Base-by-base conservation (phyloP, 495 filamentous ascomycete genomes). In the Aspergillus incahuasiensis region DNA sequence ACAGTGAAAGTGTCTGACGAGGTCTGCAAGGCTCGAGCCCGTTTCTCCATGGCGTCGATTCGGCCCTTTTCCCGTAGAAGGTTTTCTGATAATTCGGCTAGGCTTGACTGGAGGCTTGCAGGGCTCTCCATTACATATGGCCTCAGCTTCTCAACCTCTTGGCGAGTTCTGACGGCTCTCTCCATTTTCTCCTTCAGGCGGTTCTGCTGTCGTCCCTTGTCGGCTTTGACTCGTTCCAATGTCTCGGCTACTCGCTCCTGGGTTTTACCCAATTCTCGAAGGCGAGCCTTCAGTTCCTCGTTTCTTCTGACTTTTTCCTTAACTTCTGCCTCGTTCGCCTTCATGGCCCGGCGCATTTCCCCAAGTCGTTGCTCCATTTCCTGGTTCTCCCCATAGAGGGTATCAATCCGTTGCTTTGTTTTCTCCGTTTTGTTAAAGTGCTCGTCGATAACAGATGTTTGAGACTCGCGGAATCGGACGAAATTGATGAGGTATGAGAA, bases 401-500 rank as follows among this genome's bases (percentile, higher is more conserved):
- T 78, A 71, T 96, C 91, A 64, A 97, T 95, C 57, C 85, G 83
- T 51, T 84, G 73, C 71, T 95, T 96, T 0, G 88, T 90, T 55
- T 79, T 82, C 68, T 97, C 91, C 16, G 88, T 80, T 61, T 88
- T 89, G 75, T 95, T 91, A 74, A 91, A 92, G 69, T 97, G 89
- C 66, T 92, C 86, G 60, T 94, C 90, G 45, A 97, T 96, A 2
- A 90, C 81, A 13, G 76, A 71, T 6, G 87, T 89, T 72, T 96
- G 91, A 52, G 85, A 89, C 73, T 96, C 92, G 57, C 95, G 88
- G 73, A 97, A 98, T 46, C 94, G 83, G 48, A 96, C 91, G 71
- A 98, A 98, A 72, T 98, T 98, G 72, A 98, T 97, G 49, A 97
- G 78, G 66, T 96, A 97, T 24, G 88, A 92, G 63, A 97, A 91